phyloP scores from a whole-genome alignment of 768 basidiomycete species.

The Mycena maculata region DNA sequence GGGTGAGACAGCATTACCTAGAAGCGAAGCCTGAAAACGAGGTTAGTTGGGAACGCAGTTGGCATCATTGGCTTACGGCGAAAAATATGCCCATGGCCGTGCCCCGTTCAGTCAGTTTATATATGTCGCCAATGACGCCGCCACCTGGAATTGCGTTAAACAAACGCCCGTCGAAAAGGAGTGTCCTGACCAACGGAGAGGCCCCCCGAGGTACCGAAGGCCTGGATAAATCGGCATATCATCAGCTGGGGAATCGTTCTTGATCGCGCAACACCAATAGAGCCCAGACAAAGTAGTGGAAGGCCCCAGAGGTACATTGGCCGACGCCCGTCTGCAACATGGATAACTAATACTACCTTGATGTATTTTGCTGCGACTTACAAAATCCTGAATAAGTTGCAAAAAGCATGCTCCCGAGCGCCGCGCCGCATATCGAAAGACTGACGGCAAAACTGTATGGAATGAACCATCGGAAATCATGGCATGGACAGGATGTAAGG shows the following conservation, averaged over 20 bases:
- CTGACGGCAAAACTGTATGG: slow-evolving; percentile 59
- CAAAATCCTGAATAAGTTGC: slow-evolving; percentile 62
- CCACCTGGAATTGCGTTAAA: slow-evolving; percentile 47
- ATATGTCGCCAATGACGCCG: slow-evolving; percentile 63
- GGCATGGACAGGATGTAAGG: not conserved
- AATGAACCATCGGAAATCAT: not conserved
- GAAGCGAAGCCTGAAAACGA: slow-evolving; percentile 48
- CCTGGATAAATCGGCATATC: slow-evolving; percentile 65
- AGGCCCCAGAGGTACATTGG: slow-evolving; percentile 61
- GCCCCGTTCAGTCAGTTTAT: slow-evolving; percentile 60
- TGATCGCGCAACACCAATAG: slow-evolving; percentile 59
- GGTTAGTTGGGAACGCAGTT: not conserved
- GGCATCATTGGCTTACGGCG: slow-evolving; percentile 41
- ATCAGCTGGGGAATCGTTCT: slow-evolving; percentile 53
- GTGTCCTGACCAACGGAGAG: slow-evolving; percentile 23
- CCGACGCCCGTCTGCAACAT: slow-evolving; percentile 60
- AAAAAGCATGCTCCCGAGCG: slow-evolving; percentile 61
- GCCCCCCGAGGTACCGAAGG: slow-evolving; percentile 61
- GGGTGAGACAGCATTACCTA: slow-evolving; percentile 59
- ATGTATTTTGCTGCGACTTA: slow-evolving; percentile 34
- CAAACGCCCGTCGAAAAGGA: not conserved
- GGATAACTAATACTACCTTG: not conserved
- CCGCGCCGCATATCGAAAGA: slow-evolving; percentile 56
- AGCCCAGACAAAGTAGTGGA: slow-evolving; percentile 60
- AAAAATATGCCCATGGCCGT: slow-evolving; percentile 62